phyloP scores from a whole-genome alignment of 2,329 filamentous ascomycete genomes.

The Teratosphaeriaceae sp. region DNA sequence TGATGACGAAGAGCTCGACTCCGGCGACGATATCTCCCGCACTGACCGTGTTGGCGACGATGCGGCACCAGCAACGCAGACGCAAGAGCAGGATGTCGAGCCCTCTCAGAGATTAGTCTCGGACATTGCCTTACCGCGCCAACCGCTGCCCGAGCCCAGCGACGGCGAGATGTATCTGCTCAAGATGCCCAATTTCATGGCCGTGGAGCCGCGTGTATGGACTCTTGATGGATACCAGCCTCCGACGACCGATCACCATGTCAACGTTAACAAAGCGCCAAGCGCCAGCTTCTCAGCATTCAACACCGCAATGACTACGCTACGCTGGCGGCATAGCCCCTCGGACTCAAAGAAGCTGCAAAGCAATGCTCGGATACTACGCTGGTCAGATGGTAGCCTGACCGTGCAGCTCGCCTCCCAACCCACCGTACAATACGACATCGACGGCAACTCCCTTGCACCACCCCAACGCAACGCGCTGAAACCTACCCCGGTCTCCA shows the following conservation, averaged over 20 bases:
- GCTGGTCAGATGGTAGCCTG: conserved; percentile 73
- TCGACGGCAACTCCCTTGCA: conserved; percentile 63
- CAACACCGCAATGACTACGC: conserved; percentile 58
- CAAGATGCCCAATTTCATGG: conserved; percentile 66
- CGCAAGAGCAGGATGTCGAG: conserved; percentile 35
- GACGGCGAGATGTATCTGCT: conserved; percentile 66
- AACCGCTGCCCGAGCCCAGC: conserved; percentile 62
- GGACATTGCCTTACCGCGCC: conserved; percentile 60
- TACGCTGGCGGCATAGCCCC: conserved; percentile 63
- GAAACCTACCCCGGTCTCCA: conserved; percentile 42
- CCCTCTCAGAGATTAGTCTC: conserved; percentile 47
- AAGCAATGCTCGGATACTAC: conserved; percentile 68
- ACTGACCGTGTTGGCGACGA: conserved; percentile 53
- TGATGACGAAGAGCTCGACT: conserved; percentile 57
- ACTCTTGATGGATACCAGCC: conserved; percentile 60
- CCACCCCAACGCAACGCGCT: conserved; percentile 47
- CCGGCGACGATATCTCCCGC: conserved; percentile 56
- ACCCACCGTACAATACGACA: conserved; percentile 63
- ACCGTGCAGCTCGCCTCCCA: conserved; percentile 67
- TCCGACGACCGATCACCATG: conserved; percentile 52
- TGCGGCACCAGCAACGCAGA: conserved; percentile 38
- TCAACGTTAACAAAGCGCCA: conserved; percentile 36
- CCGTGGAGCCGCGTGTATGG: conserved; percentile 62
- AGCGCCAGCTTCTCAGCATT: conserved; percentile 51
- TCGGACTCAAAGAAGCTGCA: conserved; percentile 59